These are phyloP conservation scores for Lonicera japonica DNA, from an alignment of 129 eudicot genomes.

Conservation along the genomic window DNA sequence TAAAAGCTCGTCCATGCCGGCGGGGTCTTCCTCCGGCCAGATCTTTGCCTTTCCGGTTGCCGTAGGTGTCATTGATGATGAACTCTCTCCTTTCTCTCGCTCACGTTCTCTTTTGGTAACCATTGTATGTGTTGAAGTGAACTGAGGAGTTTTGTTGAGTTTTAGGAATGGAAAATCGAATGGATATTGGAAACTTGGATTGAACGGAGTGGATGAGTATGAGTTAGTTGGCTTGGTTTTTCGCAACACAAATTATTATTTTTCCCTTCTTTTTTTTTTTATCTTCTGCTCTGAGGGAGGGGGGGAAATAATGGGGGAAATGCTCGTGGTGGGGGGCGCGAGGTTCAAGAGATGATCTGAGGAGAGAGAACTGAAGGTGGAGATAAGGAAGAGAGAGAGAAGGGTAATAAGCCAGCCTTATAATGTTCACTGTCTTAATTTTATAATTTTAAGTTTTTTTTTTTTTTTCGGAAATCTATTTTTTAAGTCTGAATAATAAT, in stretches of 20 bases:
- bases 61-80: constrained; percentile 24
- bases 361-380: constrained; percentile 20
- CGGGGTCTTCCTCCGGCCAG: constrained; percentile 37
- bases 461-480: no score
- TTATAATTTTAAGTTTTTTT: neutral
- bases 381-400: constrained; percentile 19
- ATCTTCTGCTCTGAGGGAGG: neutral
- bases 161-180: neutral
- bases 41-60: constrained; percentile 24
- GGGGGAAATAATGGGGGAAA: constrained; percentile 24
- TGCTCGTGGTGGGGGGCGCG: constrained; percentile 62
- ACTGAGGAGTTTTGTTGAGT: neutral
- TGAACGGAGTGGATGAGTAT: constrained; percentile 14
- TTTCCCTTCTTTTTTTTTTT: neutral
- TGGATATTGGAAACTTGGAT: constrained; percentile 26
- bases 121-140: neutral
- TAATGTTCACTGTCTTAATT: neutral
- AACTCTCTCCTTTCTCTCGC: constrained; percentile 27
- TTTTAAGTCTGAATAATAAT: no score
- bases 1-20: constrained; percentile 74
- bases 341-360: constrained; percentile 64
- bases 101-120: constrained; percentile 62
- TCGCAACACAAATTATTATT: constrained; percentile 19
- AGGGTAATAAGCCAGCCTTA: constrained; percentile 19
- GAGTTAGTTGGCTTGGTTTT: constrained; percentile 26